Percentiles rank a stretch among this genome's conserved stretches.
Conservation (phyloP, 2,329 filamentous ascomycete genomes). For the Periconia sp. region DNA sequence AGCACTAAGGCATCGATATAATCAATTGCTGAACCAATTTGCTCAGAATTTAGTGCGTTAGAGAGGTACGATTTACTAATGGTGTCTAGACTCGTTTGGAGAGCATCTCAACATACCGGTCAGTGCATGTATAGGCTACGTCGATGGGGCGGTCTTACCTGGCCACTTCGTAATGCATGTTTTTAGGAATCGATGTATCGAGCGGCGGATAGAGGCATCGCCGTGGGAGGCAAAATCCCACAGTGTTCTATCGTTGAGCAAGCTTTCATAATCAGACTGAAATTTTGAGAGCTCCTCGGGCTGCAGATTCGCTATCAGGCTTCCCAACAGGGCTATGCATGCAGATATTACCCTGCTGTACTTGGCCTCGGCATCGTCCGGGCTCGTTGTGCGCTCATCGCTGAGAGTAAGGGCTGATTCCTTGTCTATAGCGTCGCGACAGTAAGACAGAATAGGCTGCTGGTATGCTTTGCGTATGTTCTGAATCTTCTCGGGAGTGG, state of each 20-base stretch:
- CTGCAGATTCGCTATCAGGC: conserved; percentile 55
- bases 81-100: conserved; percentile 54
- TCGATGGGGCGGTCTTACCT: conserved; percentile 22
- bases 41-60: conserved; percentile 74
- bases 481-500: conserved; percentile 77
- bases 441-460: conserved; percentile 79
- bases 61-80: conserved; percentile 74
- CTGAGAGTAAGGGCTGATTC: conserved; percentile 85
- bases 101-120: conserved; percentile 21
- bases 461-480: conserved; percentile 85
- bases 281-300: conserved; percentile 65
- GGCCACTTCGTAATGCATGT: conserved; percentile 58
- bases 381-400: conserved; percentile 82
- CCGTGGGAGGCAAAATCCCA: conserved; percentile 65
- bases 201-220: conserved; percentile 64
- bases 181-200: conserved; percentile 63
- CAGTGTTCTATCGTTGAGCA: conserved; percentile 68
- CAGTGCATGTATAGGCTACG: neutral
- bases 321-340: conserved; percentile 61
- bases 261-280: conserved; percentile 65
- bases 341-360: conserved; percentile 78
- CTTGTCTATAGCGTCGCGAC: conserved; percentile 74
- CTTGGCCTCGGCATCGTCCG: conserved; percentile 85
- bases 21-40: conserved; percentile 75
- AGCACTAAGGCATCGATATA: conserved; percentile 70